These are phyloP conservation scores for Aureobasidium vineae DNA, from an alignment of 2,329 filamentous ascomycete genomes.

Conservation along the genomic window DNA sequence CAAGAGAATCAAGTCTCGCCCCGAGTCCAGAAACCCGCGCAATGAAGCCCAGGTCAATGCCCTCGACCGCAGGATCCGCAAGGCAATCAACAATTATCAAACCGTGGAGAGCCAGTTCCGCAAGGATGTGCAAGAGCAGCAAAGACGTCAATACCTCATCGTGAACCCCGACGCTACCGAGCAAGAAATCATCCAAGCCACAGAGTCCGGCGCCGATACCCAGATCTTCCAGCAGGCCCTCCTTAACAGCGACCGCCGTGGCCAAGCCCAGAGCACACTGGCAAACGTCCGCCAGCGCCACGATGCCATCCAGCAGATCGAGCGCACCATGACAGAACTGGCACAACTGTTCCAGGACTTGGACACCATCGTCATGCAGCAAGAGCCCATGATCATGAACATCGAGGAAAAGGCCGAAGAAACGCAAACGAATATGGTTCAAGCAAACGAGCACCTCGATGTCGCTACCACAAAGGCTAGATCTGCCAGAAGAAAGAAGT, in stretches of 20 bases:
- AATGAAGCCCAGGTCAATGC: conserved; percentile 79
- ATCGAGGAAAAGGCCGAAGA: conserved; percentile 88
- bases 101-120: conserved; percentile 75
- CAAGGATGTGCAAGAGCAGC: conserved; percentile 76
- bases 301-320: conserved; percentile 85
- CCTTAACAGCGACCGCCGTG: conserved; percentile 74
- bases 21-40: conserved; percentile 66
- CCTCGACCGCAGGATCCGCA: conserved; percentile 75
- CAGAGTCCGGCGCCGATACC: conserved; percentile 67
- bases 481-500: conserved; percentile 88
- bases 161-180: conserved; percentile 79
- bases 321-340: conserved; percentile 83
- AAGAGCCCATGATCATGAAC: conserved; percentile 73
- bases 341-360: conserved; percentile 87
- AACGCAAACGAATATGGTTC: conserved; percentile 76
- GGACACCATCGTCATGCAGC: conserved; percentile 79
- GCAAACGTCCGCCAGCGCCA: conserved; percentile 80
- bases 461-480: conserved; percentile 79
- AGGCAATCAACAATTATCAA: conserved; percentile 79
- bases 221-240: conserved; percentile 89
- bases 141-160: conserved; percentile 87
- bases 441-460: conserved; percentile 79
- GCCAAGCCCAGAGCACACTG: conserved; percentile 76
- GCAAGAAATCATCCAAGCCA: conserved; percentile 71
- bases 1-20: conserved; percentile 76